Percentiles rank a stretch among this genome's conserved stretches.
Evolutionary conservation across 345 rosid species (phyloP).

Genomic region (Brassica cretica): DNA sequence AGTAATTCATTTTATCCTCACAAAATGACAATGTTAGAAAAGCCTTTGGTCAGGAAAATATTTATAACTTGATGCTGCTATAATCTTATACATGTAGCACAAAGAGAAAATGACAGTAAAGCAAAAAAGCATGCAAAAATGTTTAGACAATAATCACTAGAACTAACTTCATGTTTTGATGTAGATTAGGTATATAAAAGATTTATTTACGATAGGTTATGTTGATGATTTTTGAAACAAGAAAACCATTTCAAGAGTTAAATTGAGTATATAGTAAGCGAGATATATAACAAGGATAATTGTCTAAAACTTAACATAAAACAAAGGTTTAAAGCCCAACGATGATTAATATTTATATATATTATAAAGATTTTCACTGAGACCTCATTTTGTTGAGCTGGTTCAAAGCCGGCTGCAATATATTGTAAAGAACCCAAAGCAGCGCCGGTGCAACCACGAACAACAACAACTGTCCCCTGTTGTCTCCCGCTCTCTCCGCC

Average conservation of each 20-base stretch:
- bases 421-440: constrained; percentile 91
- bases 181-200: neutral
- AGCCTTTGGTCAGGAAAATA: neutral
- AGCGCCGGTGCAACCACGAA: constrained; percentile 83
- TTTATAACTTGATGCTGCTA: neutral
- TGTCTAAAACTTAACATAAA: constrained; percentile 33
- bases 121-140: neutral
- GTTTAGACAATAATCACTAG: neutral
- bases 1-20: neutral
- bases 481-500: constrained; percentile 53
- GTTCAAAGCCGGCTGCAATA: constrained; percentile 94
- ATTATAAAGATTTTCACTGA: constrained; percentile 19
- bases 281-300: neutral
- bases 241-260: neutral
- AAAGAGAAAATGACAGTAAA: neutral
- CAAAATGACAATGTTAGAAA: neutral
- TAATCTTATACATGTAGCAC: neutral
- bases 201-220: neutral
- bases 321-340: constrained; percentile 29
- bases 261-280: neutral
- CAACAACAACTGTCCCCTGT: constrained; percentile 78
- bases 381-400: constrained; percentile 91
- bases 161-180: neutral
- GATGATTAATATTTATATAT: constrained; percentile 11
- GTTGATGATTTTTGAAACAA: neutral